Evolutionary conservation across 2,329 filamentous ascomycete genomes (phyloP), one percentile per base, ranked within the genome.

Genomic region (Aspergillus unguis): DNA sequence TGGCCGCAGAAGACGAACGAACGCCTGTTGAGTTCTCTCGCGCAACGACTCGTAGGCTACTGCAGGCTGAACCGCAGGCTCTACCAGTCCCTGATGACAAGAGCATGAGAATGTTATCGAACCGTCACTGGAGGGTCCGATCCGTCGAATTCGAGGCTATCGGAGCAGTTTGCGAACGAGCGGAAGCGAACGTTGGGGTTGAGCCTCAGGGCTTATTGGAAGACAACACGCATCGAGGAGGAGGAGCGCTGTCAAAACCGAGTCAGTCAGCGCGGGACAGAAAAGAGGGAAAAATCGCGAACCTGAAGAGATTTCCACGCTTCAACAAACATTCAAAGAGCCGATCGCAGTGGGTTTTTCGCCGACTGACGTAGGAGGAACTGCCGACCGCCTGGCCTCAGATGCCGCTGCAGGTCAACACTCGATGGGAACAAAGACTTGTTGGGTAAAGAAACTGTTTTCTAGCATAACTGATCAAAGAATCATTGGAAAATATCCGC

Each of bases 21-120:
- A 58, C 55, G 38, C 55, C 50, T 36, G 58, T 60, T 49, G 63
- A 44, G 28, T 54, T 57, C 42, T 60, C 55, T 60, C 61, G 59
- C 31, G 55, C 50, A 53, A 65, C 52, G 56, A 58, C 47, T 58
- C 61, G 64, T 59, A 68, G 63, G 57, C 64, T 63, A 58, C 63
- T 68, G 66, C 66, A 66, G 64, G 62, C 54, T 46, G 60, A 52
- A 63, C 62, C 65, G 67, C 65, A 67, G 65, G 64, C 62, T 65
- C 66, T 61, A 63, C 61, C 48, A 25, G 61, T 51, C 44, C 63
- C 48, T 52, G 56, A 66, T 60, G 66, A 59, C 57, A 62, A 43
- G 57, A 65, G 61, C 69, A 71, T 71, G 59, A 57, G 59, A 58
- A 58, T 56, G 57, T 56, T 56, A 57, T 44, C 56, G 52, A 55